These are phyloP conservation scores for Clarireedia homoeocarpa DNA, from an alignment of 2,329 filamentous ascomycete genomes.

Conservation along the genomic window DNA sequence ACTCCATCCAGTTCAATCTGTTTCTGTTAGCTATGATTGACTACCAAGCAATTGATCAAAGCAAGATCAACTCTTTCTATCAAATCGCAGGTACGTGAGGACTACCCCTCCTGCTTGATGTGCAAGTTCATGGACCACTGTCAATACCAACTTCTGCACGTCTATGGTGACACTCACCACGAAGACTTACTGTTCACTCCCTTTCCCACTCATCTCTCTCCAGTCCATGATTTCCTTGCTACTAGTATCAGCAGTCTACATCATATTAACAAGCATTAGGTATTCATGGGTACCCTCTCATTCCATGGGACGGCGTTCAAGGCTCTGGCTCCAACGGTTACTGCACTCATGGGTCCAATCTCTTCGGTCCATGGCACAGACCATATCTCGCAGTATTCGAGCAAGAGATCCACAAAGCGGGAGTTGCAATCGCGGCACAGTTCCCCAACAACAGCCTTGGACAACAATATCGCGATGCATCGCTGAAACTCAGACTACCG, in stretches of 20 bases:
- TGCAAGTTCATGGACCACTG: no score
- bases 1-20: conserved; percentile 59
- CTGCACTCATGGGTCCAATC: conserved; percentile 64
- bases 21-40: conserved; percentile 62
- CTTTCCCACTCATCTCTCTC: no score
- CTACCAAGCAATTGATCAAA: conserved; percentile 59
- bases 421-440: conserved; percentile 39
- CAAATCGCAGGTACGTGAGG: conserved; percentile 56
- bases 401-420: conserved; percentile 35
- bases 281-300: conserved; percentile 5
- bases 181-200: no score
- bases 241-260: background rate
- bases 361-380: conserved; percentile 78
- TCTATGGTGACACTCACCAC: no score
- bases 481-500: conserved; percentile 34
- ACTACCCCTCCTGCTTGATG: no score
- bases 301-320: conserved; percentile 28
- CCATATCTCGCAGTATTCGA: conserved; percentile 62
- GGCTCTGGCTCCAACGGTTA: conserved; percentile 64
- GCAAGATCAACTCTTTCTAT: conserved; percentile 65
- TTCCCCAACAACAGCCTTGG: conserved; percentile 39
- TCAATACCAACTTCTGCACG: no score
- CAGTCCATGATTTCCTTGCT: no score
- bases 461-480: conserved; percentile 37
- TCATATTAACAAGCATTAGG: background rate